Evolutionary conservation across 1,284 basidiomycete genomes (phyloP).

Genomic region (Rhodotorula sp.): DNA sequence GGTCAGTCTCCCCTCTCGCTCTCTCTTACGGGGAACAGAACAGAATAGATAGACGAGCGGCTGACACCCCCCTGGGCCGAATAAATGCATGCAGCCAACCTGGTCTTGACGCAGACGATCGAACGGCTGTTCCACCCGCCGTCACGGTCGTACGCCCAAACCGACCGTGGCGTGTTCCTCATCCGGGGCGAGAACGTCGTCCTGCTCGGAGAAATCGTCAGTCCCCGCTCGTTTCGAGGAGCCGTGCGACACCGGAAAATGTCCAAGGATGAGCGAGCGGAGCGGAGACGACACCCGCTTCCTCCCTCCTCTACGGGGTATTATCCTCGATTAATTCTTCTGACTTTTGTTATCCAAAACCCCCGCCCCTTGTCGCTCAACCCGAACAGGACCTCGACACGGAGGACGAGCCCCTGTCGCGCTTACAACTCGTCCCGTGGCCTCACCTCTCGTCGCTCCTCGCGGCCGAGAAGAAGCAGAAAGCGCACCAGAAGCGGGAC

Average conservation of each 20-base stretch:
- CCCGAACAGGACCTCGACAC: conserved; percentile 78
- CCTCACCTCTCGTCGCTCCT: conserved; percentile 57
- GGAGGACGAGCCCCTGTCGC: conserved; percentile 76
- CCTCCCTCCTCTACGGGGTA: neutral
- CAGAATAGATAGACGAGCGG: too few species aligned
- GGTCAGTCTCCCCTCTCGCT: conserved; percentile 60
- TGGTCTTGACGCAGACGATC: conserved; percentile 52
- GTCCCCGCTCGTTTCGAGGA: conserved; percentile 48
- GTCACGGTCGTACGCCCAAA: conserved; percentile 76
- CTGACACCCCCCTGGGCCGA: neutral
- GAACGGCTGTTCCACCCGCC: conserved; percentile 74
- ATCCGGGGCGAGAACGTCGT: conserved; percentile 99
- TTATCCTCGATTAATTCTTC: neutral
- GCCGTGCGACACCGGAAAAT: too few species aligned
- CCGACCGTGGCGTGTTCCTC: conserved; percentile 82
- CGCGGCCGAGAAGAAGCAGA: conserved; percentile 68
- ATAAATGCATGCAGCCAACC: conserved; percentile 45
- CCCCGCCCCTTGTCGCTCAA: neutral
- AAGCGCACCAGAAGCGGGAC: conserved; percentile 48
- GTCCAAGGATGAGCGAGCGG: neutral
- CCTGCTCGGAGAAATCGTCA: conserved; percentile 90
- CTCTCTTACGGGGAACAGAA: neutral
- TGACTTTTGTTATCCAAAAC: neutral
- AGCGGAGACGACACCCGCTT: neutral
- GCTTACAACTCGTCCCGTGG: conserved; percentile 69